Evolutionary conservation across 345 rosid genomes (phyloP).

Genomic region (Lumnitzera racemosa): DNA sequence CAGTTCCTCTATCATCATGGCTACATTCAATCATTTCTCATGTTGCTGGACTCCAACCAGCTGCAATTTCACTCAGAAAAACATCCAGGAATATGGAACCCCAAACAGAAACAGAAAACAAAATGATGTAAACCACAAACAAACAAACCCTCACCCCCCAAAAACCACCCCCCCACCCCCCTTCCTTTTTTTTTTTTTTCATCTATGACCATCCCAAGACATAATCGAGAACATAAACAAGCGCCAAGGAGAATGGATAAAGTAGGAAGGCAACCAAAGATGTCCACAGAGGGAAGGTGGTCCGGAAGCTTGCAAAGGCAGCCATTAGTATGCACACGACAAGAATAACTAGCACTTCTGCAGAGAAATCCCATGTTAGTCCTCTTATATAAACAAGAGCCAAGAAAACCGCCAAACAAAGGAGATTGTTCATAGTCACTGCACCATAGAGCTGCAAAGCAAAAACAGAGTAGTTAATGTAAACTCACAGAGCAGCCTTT

Average conservation of each 20-base stretch:
- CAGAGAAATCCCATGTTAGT: conserved; percentile 87
- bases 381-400: conserved; percentile 73
- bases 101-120: too few relatives aligned
- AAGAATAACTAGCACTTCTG: conserved; percentile 80
- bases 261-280: conserved; percentile 55
- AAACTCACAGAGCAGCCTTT: too few relatives aligned
- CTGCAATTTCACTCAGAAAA: too few relatives aligned
- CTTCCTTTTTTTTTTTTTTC: too few relatives aligned
- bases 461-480: background rate
- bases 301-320: conserved; percentile 72
- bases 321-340: conserved; percentile 85
- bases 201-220: conserved; percentile 79
- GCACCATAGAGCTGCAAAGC: conserved; percentile 82
- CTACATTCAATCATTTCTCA: too few relatives aligned
- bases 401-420: conserved; percentile 84
- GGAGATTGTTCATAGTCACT: conserved; percentile 84
- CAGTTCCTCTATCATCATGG: too few relatives aligned
- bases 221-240: conserved; percentile 90
- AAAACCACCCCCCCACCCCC: too few relatives aligned
- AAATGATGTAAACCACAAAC: too few relatives aligned
- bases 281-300: conserved; percentile 89
- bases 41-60: too few relatives aligned
- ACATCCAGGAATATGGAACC: too few relatives aligned
- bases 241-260: conserved; percentile 77
- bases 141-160: too few relatives aligned